phyloP scores from a whole-genome alignment of 352 stramenopile genomes.

The Phytophthora melonis region DNA sequence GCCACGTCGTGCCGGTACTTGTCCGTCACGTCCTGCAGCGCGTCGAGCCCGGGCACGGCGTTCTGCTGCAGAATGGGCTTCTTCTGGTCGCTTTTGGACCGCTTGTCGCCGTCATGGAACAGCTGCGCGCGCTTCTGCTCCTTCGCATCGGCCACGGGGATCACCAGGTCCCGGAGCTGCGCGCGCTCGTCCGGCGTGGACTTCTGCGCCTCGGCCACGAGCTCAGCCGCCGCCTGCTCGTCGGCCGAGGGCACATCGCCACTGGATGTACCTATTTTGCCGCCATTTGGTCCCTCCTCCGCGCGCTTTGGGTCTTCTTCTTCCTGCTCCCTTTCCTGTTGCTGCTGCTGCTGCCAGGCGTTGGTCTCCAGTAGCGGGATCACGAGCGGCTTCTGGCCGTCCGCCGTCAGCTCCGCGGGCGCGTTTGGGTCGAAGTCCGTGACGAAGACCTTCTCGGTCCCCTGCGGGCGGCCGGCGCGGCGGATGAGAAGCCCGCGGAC shows the following conservation, averaged over 20 bases:
- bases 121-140: constrained; percentile 44
- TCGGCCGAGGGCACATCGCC: constrained; percentile 34
- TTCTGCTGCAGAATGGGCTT: constrained; percentile 83
- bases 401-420: constrained; percentile 37
- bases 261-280: neutral
- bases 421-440: constrained; percentile 71
- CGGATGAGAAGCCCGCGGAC: constrained; percentile 39
- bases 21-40: constrained; percentile 76
- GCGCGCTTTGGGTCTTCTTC: too few relatives aligned
- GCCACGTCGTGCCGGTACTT: constrained; percentile 89
- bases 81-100: constrained; percentile 24
- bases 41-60: constrained; percentile 69
- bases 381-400: constrained; percentile 55
- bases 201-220: constrained; percentile 13
- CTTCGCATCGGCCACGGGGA: constrained; percentile 45
- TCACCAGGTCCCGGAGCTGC: constrained; percentile 50
- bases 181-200: neutral
- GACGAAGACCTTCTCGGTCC: constrained; percentile 70
- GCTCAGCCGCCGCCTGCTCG: constrained; percentile 49
- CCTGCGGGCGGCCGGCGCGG: constrained; percentile 10
- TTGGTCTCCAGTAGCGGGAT: constrained; percentile 80
- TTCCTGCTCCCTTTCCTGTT: too few relatives aligned
- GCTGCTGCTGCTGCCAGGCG: constrained; percentile 34
- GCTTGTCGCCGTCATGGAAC: constrained; percentile 45
- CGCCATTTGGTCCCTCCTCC: too few relatives aligned